Conservation (phyloP, 352 stramenopile species). For the Pythium rhizo-oryzae region DNA sequence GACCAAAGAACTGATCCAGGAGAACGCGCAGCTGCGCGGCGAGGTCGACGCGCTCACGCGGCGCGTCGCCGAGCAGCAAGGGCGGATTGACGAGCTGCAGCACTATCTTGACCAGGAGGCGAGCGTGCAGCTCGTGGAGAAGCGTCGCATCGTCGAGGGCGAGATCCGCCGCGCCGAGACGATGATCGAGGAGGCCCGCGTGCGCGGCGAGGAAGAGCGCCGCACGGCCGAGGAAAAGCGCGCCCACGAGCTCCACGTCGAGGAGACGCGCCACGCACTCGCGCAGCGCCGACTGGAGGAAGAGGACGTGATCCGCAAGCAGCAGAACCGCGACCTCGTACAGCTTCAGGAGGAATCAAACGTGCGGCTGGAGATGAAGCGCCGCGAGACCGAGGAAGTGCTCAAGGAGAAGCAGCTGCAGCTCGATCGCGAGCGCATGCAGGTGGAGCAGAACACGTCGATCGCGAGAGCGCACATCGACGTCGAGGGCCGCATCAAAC, state of each 20-base stretch:
- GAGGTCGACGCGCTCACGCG: constrained; percentile 39
- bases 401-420: constrained; percentile 58
- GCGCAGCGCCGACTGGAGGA: constrained; percentile 47
- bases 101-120: constrained; percentile 65
- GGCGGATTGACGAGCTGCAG: constrained; percentile 44
- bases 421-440: constrained; percentile 46
- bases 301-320: constrained; percentile 43
- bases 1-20: constrained; percentile 80
- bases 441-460: constrained; percentile 64
- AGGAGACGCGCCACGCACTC: constrained; percentile 54
- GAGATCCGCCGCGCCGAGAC: constrained; percentile 39
- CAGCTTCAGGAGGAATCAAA: constrained; percentile 63
- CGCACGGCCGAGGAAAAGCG: constrained; percentile 42
- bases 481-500: constrained; percentile 63
- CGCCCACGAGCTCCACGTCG: constrained; percentile 49
- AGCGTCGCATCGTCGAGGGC: constrained; percentile 58
- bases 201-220: constrained; percentile 56
- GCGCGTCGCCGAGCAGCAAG: constrained; percentile 36
- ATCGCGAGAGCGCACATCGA: constrained; percentile 64
- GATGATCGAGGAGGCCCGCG: constrained; percentile 42
- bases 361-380: constrained; percentile 52
- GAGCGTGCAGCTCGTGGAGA: constrained; percentile 61
- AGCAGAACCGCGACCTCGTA: constrained; percentile 64
- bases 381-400: constrained; percentile 63
- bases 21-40: constrained; percentile 32